Evolutionary conservation across 2,329 filamentous ascomycete species (phyloP).

Genomic region (Cytospora chrysosperma): DNA sequence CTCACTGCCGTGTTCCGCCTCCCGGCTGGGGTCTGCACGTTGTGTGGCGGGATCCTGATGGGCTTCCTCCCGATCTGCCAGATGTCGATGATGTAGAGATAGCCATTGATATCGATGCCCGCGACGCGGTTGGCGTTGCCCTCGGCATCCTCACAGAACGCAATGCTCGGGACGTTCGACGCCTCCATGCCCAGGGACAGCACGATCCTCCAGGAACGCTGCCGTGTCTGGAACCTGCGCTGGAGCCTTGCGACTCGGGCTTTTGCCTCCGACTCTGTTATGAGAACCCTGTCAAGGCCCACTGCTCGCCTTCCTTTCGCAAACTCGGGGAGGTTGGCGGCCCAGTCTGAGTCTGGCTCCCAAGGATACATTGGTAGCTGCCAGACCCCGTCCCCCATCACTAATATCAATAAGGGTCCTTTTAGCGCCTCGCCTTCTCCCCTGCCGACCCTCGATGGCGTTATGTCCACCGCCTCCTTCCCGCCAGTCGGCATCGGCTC

Average conservation of each 20-base stretch:
- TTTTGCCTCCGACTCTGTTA: background rate
- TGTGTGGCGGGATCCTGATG: slow-evolving; percentile 30
- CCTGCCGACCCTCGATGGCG: background rate
- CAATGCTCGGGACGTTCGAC: slow-evolving; percentile 53
- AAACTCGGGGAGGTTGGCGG: background rate
- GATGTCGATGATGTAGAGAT: slow-evolving; percentile 51
- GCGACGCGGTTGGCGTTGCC: slow-evolving; percentile 51
- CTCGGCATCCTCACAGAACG: slow-evolving; percentile 46
- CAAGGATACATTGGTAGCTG: background rate
- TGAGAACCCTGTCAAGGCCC: background rate
- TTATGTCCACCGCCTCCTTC: background rate
- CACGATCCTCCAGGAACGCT: slow-evolving; percentile 51
- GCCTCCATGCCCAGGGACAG: slow-evolving; percentile 41
- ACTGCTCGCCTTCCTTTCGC: background rate
- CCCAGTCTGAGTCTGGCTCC: background rate
- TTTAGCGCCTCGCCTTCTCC: background rate
- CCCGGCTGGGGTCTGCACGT: slow-evolving; percentile 13
- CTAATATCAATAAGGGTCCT: background rate
- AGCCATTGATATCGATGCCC: slow-evolving; percentile 51
- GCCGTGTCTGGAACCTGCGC: slow-evolving; percentile 40
- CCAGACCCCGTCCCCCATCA: background rate
- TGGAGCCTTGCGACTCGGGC: slow-evolving; percentile 29
- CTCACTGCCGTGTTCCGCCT: background rate
- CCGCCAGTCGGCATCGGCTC: background rate
- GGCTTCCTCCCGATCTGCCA: slow-evolving; percentile 41